Evolutionary conservation across 169 alveolate genomes (phyloP), one percentile per base, ranked within the genome.

Genomic region (Plasmodium relictum): DNA sequence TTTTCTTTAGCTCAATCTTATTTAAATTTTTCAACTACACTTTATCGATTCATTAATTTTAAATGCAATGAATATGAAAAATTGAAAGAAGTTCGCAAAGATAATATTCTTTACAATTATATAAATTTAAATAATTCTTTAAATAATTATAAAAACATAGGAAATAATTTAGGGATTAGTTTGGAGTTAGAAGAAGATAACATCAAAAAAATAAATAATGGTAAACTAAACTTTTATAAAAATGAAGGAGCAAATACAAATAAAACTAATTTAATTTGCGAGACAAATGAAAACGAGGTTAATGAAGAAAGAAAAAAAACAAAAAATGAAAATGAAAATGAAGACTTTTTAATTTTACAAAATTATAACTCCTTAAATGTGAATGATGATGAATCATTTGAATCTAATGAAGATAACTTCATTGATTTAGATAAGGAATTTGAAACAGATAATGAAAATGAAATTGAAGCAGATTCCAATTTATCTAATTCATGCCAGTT

Each of bases 41-140:
- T 78, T 18, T 78, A 78, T 56, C 59, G 89, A 18, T 78, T 78
- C 41, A 78, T 78, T 31, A 78, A 78, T 78, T 78, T 78, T 41
- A 78, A 78, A 63, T 78, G 89, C n/a, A 78, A 44, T 65, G 89
- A 78, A 65, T 44, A 78, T 78, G 89, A 78, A 63, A 42, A 42
- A 56, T 31, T 78, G 68, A 61, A 37, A 10, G 65, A 20, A 31
- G 16, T 24, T 8, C 16, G 65, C n/a, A 18, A 26, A 63, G 31
- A 54, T 54, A 54, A 54, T 54, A 16, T 54, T 10, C 16, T 54
- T 31, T 31, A 31, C 39, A 31, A 31, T 31, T 31, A 31, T 31
- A 2, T 31, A 31, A 31, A 31, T 31, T 31, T 31, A 3, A 31
- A 31, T 31, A 31, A 31, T 31, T 31, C 39, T 31, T 31, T 31